A percentile compares a stretch with the other conserved stretches of the same genome.
These are phyloP conservation scores for Filosporella fistucella DNA, from an alignment of 495 filamentous ascomycete species.

Conservation along the genomic window DNA sequence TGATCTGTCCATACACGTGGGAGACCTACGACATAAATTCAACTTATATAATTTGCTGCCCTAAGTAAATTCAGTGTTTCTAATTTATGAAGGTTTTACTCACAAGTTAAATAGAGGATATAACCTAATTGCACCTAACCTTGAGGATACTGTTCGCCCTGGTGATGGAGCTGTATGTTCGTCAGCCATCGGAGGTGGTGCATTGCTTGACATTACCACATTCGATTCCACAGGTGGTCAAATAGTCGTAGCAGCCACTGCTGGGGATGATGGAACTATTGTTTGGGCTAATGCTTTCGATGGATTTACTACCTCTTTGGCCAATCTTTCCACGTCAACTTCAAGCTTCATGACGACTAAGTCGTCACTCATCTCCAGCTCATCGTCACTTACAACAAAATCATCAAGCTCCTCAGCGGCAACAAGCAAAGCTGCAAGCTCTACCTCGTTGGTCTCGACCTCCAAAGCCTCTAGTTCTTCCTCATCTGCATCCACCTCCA, in stretches of 20 bases:
- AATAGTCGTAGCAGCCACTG: neutral
- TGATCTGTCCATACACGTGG: neutral
- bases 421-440: neutral
- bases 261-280: neutral
- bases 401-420: neutral
- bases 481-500: neutral
- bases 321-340: neutral
- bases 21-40: neutral
- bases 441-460: neutral
- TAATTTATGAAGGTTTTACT: neutral
- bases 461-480: neutral
- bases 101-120: neutral
- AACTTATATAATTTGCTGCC: conserved; percentile 1
- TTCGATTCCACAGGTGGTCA: neutral
- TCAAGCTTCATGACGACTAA: neutral
- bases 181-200: neutral
- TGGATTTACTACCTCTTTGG: neutral
- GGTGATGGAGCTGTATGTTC: neutral
- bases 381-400: neutral
- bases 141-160: neutral
- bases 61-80: neutral
- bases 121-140: neutral
- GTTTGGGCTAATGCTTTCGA: neutral
- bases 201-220: neutral
- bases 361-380: neutral